A percentile compares a stretch with the other conserved stretches of the same genome.
Conservation (phyloP, 208 protist genomes). For the Naegleria gruberi region DNA sequence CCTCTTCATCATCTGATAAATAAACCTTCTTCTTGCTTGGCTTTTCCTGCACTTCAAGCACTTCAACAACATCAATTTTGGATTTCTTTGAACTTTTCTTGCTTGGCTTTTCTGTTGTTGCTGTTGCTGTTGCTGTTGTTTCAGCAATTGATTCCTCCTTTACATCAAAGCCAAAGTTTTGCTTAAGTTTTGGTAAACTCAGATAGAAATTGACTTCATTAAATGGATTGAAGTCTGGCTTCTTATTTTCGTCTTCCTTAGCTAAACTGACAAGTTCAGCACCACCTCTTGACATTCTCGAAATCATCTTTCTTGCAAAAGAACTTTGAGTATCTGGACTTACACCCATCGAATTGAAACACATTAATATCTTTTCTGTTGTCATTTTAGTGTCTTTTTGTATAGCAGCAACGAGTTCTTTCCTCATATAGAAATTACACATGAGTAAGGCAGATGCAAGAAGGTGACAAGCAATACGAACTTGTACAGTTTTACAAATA, state of each 20-base stretch:
- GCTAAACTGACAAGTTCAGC: background rate
- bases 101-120: background rate
- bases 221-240: too few species aligned
- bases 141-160: background rate
- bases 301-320: background rate
- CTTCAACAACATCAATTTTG: background rate
- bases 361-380: background rate
- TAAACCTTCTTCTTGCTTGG: background rate
- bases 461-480: background rate
- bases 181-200: background rate
- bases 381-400: background rate
- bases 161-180: background rate
- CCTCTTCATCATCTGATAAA: background rate
- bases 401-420: background rate
- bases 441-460: background rate
- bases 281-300: background rate
- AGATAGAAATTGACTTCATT: background rate
- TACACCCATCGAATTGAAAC: background rate
- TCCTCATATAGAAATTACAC: background rate
- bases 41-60: background rate
- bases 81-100: background rate
- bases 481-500: background rate
- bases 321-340: background rate
- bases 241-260: too few species aligned
- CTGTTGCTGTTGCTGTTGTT: background rate